These are phyloP conservation scores for Arabidopsis thaliana DNA, from an alignment of 345 rosid genomes.

Conservation along the genomic window DNA sequence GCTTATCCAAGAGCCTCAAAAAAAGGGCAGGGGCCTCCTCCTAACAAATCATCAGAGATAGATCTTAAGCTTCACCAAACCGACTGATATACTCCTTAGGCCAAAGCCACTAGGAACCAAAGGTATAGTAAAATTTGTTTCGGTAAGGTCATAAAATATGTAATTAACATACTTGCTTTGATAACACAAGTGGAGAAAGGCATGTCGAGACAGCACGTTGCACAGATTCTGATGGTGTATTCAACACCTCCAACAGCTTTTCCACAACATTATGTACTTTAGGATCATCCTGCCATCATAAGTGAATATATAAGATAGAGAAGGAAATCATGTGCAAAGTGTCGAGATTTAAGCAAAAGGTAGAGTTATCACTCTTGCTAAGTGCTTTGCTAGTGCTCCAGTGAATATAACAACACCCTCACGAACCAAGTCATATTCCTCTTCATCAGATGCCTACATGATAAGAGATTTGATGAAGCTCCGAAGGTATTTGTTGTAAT, in stretches of 20 bases:
- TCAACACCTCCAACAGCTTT: conserved; percentile 91
- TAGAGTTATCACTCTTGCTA: conserved; percentile 64
- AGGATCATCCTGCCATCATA: conserved; percentile 83
- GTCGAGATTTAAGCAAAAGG: neutral
- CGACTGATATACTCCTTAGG: conserved; percentile 4
- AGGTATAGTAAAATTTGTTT: conserved; percentile 17
- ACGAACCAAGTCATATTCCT: conserved; percentile 90
- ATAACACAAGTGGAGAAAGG: conserved; percentile 84
- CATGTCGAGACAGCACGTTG: conserved; percentile 94
- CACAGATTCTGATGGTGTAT: conserved; percentile 99
- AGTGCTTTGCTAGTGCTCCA: conserved; percentile 94
- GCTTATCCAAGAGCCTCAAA: conserved; percentile 76
- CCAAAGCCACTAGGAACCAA: conserved; percentile 23
- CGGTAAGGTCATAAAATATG: conserved; percentile 2
- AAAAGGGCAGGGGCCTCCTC: conserved; percentile 77
- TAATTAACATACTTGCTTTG: conserved; percentile 69
- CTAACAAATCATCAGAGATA: conserved; percentile 47
- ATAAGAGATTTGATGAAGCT: conserved; percentile 31
- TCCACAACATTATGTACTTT: conserved; percentile 92
- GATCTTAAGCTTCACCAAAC: conserved; percentile 3
- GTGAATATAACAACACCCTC: conserved; percentile 98
- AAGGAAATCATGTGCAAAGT: neutral
- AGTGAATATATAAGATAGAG: conserved; percentile 34
- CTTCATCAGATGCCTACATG: conserved; percentile 88
- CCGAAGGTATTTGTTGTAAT: conserved; percentile 3